Evolutionary conservation across 345 rosid species (phyloP).

Genomic region (Euphorbia tirucalli): DNA sequence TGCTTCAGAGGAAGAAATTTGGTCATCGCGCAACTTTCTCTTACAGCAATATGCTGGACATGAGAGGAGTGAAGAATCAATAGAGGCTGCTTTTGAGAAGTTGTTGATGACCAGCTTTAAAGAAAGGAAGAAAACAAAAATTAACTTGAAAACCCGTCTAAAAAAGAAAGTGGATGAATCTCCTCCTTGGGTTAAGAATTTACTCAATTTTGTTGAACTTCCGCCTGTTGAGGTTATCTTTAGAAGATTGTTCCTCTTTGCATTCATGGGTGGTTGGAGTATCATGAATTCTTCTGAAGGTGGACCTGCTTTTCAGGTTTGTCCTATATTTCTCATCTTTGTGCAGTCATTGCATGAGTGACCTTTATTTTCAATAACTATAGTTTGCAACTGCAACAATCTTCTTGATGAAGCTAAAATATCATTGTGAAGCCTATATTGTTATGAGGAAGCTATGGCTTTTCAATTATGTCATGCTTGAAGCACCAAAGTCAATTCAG

Average conservation of each 20-base stretch:
- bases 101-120: slow-evolving; percentile 76
- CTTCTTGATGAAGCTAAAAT: not conserved
- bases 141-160: slow-evolving; percentile 74
- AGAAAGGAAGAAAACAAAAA: slow-evolving; percentile 75
- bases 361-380: not conserved
- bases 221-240: slow-evolving; percentile 78
- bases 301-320: slow-evolving; percentile 99
- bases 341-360: not conserved
- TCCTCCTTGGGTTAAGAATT: slow-evolving; percentile 80
- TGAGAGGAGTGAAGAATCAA: slow-evolving; percentile 87
- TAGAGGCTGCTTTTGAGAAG: slow-evolving; percentile 96
- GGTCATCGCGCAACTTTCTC: slow-evolving; percentile 96
- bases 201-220: slow-evolving; percentile 78
- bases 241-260: slow-evolving; percentile 90
- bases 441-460: not conserved
- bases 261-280: slow-evolving; percentile 99
- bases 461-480: not conserved
- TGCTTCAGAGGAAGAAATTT: slow-evolving; percentile 93
- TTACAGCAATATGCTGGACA: slow-evolving; percentile 80
- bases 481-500: not conserved
- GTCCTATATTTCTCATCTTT: slow-evolving; percentile 21
- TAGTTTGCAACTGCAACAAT: not conserved
- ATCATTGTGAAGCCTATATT: not conserved
- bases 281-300: slow-evolving; percentile 95
- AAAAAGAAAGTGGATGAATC: slow-evolving; percentile 96